Evolutionary conservation across 139 green algal genomes (phyloP).

Genomic region (Diplosphaera chodatii): DNA sequence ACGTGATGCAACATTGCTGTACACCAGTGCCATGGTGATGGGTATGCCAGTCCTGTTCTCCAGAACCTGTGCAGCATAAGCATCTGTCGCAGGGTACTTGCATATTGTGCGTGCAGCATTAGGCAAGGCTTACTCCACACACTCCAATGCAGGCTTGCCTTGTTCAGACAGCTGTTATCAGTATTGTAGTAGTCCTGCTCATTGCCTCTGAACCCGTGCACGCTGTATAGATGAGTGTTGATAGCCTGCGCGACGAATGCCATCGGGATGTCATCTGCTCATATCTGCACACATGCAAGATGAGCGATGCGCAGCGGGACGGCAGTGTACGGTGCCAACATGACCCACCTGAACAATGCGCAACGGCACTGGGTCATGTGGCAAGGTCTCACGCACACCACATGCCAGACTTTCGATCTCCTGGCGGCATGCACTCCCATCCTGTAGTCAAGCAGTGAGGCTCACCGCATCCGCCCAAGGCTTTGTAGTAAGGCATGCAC

Average conservation of each 20-base stretch:
- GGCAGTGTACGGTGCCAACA: background rate
- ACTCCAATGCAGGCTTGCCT: slow-evolving; percentile 2
- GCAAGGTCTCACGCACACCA: too few species aligned
- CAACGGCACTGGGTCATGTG: too few species aligned
- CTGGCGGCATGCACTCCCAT: background rate
- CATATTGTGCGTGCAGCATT: too few species aligned
- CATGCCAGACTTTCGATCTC: too few species aligned
- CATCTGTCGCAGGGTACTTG: too few species aligned
- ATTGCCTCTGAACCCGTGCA: background rate
- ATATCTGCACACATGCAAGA: background rate
- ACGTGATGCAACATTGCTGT: slow-evolving; percentile 24
- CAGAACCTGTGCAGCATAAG: background rate
- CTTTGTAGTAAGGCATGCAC: background rate
- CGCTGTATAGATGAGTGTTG: background rate
- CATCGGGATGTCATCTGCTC: background rate
- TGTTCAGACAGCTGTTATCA: slow-evolving; percentile 38
- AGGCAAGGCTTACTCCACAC: too few species aligned
- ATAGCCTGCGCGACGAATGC: background rate
- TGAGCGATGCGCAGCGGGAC: background rate
- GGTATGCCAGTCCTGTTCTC: slow-evolving; percentile 26
- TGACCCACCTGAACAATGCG: too few species aligned
- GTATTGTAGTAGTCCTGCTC: slow-evolving; percentile 35
- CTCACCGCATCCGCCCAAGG: background rate
- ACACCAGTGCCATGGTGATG: slow-evolving; percentile 38
- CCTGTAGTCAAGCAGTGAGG: background rate